Evolutionary conservation across 108 stramenopile species (phyloP), one percentile per base, ranked within the genome.

Genomic region (Cyclostephanos tholiformis): DNA sequence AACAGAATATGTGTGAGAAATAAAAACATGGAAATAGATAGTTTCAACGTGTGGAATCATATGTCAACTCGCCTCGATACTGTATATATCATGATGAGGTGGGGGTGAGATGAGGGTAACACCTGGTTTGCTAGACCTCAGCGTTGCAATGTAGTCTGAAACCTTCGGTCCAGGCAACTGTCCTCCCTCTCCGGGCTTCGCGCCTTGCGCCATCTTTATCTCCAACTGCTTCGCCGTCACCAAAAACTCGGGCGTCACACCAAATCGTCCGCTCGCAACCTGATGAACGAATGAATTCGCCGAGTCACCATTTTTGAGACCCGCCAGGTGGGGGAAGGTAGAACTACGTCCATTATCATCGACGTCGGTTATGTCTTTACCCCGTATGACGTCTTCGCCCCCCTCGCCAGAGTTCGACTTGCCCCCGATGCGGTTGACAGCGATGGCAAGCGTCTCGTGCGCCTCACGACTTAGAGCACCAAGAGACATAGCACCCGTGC

Each of bases 151-250:
- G 85, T 97, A 96, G 6, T 95, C 91, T 46, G 93, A 93, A 49
- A 97, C 97, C 75, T 97, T 97, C 11, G 85, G 83, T 38, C 95
- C 95, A 12, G 97, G 97, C 43, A 97, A 89, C 66, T 97, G 92
- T 32, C 97, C 97, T 32, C 97, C 97, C 80, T 97, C 97, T 26
- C 97, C 97, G 41, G 97, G 97, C 87, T 97, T 97, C 63, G 95
- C 94, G 46, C 97, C 97, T 79, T 97, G 97, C 14, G 97, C 97
- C 89, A 97, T 96, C 83, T 97, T 97, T 76, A 97, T 96, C 79
- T 97, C 93, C 41, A 97, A 72, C 67, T 96, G 91, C 65, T 95
- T 95, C 11, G 95, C 93, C 20, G 95, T 95, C 36, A 90, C 91
- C 53, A 97, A 77, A 80, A 95, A 97, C 80, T 95, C 83, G 9